These are phyloP conservation scores for Aspergillus fructus DNA, from an alignment of 2,329 filamentous ascomycete species.

Conservation along the genomic window DNA sequence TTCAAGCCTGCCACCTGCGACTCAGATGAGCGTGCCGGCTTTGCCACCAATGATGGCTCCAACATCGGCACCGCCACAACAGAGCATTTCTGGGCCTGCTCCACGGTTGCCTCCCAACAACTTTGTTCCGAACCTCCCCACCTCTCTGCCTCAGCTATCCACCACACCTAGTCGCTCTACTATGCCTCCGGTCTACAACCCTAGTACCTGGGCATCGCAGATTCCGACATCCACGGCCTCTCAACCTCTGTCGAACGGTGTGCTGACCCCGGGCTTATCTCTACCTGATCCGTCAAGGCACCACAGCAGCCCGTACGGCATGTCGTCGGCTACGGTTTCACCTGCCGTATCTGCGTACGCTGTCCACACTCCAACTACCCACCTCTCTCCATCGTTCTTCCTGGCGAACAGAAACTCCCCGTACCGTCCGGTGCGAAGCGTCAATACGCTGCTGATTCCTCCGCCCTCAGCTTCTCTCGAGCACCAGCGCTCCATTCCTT, in stretches of 20 bases:
- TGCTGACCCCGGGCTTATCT: constrained; percentile 30
- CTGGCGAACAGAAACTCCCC: constrained; percentile 86
- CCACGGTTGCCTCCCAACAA: constrained; percentile 60
- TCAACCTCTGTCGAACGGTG: constrained; percentile 28
- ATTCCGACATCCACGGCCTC: constrained; percentile 35
- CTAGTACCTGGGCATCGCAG: constrained; percentile 51
- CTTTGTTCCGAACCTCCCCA: constrained; percentile 39
- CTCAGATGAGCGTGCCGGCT: constrained; percentile 27
- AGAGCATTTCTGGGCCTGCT: constrained; percentile 34
- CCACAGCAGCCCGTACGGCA: constrained; percentile 50
- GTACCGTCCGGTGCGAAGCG: constrained; percentile 84
- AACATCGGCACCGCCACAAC: constrained; percentile 35
- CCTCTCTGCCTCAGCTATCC: constrained; percentile 57
- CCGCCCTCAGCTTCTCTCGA: constrained; percentile 78
- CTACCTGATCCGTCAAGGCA: constrained; percentile 44
- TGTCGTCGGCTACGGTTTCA: constrained; percentile 59
- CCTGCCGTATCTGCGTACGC: constrained; percentile 69
- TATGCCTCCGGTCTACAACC: constrained; percentile 71
- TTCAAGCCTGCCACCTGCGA: constrained; percentile 26
- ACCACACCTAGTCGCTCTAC: constrained; percentile 61
- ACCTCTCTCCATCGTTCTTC: constrained; percentile 83
- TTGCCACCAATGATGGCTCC: constrained; percentile 36
- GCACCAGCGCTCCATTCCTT: constrained; percentile 63
- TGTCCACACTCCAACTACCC: constrained; percentile 61
- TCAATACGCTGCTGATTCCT: constrained; percentile 87